Evolutionary conservation across 805 yeast species (phyloP).

Genomic region (Ogataea haglerorum): DNA sequence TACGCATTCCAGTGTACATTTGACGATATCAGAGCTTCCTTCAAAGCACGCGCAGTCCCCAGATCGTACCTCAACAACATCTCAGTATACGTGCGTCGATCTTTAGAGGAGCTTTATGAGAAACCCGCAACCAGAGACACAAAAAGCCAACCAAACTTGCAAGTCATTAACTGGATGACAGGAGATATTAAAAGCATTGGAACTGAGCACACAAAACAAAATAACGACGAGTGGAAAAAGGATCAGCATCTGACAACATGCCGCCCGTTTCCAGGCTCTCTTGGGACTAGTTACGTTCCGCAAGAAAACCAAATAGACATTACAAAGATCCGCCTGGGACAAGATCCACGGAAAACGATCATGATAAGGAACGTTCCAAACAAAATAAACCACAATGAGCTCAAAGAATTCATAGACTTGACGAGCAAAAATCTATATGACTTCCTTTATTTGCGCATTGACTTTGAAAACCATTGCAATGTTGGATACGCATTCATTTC

Average conservation of each 20-base stretch:
- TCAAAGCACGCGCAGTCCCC: slow-evolving; percentile 25
- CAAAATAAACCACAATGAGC: slow-evolving; percentile 42
- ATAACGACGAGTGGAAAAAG: slow-evolving; percentile 24
- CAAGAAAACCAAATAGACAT: slow-evolving; percentile 38
- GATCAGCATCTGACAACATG: slow-evolving; percentile 21
- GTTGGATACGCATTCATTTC: slow-evolving; percentile 57
- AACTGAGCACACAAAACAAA: slow-evolving; percentile 4
- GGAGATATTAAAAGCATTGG: slow-evolving; percentile 11
- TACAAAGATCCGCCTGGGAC: slow-evolving; percentile 37
- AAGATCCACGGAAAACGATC: slow-evolving; percentile 45
- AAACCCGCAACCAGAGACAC: background rate
- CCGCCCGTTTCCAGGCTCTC: slow-evolving; percentile 24
- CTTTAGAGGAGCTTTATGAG: slow-evolving; percentile 23
- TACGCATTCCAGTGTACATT: slow-evolving; percentile 29
- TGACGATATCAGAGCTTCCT: slow-evolving; percentile 35
- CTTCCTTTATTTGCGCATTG: slow-evolving; percentile 47
- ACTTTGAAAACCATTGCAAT: slow-evolving; percentile 49
- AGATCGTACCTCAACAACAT: slow-evolving; percentile 7
- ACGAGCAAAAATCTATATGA: slow-evolving; percentile 39
- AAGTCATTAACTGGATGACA: slow-evolving; percentile 18
- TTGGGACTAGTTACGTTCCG: slow-evolving; percentile 27
- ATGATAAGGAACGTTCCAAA: slow-evolving; percentile 57
- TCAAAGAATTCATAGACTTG: slow-evolving; percentile 44
- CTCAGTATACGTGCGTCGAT: slow-evolving; percentile 20
- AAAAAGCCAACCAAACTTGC: slow-evolving; percentile 2